Base-by-base conservation (phyloP, 768 basidiomycete genomes). In the Collybia sp. region DNA sequence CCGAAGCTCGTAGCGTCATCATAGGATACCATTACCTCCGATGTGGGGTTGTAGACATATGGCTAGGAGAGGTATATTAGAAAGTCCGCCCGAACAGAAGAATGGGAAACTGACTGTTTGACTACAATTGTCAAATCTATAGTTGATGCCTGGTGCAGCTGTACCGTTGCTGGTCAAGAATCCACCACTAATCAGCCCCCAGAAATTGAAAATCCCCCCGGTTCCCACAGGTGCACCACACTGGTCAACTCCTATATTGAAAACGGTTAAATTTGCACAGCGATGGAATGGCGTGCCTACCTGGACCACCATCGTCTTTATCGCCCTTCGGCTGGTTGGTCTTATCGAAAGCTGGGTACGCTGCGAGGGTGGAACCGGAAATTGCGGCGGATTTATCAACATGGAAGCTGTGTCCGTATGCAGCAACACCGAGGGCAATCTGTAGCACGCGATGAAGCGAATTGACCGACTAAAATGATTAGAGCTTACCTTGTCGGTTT, bases 341-440 rank as follows among this genome's bases (percentile, higher is more conserved):
- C 25, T 66, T 68, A 57, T 77, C 64, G 46, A 84, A 86, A 0
- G 71, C 40, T 1, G 82, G 72, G 58, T 73, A 81, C 5, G 72
- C 39, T 6, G 64, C 63, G 12, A 86, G 55, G 33, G 46, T 43
- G n/a, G 52, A 55, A 15, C 50, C 46, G 8, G 55, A 47, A 51
- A 74, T 49, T 0, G 82, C 81, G 12, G 58, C 57, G 5, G 54
- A 48, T 12, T 56, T 51, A 4, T 54, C 17, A 30, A 87, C 82
- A 30, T 51, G 48, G 72, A 71, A 93, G 34, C 84, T 77, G 62
- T 89, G 90, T 1, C 87, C 89, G 61, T 91, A 95, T 12, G 83
- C 65, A 1, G 92, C 72, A 0, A 96, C 78, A 43, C 90, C 93
- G 32, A 96, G 78, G 13, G 87, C 76, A 46, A 94, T 81, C 67